Evolutionary conservation across 225 moss, liverwort and hornwort genomes (phyloP).

Genomic region (Anthoceros angustus): DNA sequence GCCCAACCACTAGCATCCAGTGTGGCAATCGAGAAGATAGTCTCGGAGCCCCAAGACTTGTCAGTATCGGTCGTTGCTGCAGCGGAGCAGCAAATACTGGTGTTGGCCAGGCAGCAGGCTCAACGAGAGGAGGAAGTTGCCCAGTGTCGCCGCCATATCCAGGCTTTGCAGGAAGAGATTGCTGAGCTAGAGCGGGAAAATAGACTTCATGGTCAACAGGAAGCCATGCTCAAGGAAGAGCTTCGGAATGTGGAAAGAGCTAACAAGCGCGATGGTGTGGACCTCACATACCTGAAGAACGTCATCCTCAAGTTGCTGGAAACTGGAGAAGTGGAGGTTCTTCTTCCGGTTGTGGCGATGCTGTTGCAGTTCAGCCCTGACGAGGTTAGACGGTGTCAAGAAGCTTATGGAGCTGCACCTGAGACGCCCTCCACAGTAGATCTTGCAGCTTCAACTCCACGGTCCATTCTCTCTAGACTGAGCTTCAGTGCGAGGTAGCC

Average conservation of each 20-base stretch:
- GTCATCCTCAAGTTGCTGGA: slow-evolving; percentile 86
- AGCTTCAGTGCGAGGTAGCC: slow-evolving; percentile 5
- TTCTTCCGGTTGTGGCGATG: slow-evolving; percentile 84
- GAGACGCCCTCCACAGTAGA: slow-evolving; percentile 51
- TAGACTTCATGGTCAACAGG: slow-evolving; percentile 72
- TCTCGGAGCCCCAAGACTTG: slow-evolving; percentile 8
- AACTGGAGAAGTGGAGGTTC: slow-evolving; percentile 95
- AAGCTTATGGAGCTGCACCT: slow-evolving; percentile 52
- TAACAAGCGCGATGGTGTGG: slow-evolving; percentile 89
- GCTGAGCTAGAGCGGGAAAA: slow-evolving; percentile 83
- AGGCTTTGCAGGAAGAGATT: slow-evolving; percentile 82
- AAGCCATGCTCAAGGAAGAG: slow-evolving; percentile 75
- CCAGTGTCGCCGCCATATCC: slow-evolving; percentile 69
- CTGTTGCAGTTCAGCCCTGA: slow-evolving; percentile 96
- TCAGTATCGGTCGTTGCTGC: slow-evolving; percentile 25
- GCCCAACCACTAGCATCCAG: slow-evolving; percentile 16
- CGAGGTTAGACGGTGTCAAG: slow-evolving; percentile 80
- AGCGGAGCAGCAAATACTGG: slow-evolving; percentile 84
- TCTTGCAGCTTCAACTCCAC: slow-evolving; percentile 40
- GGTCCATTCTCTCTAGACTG: slow-evolving; percentile 64
- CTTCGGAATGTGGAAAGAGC: slow-evolving; percentile 69
- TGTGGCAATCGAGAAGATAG: slow-evolving; percentile 15
- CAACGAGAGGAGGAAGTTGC: slow-evolving; percentile 91
- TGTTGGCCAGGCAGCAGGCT: slow-evolving; percentile 81
- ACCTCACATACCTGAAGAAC: slow-evolving; percentile 94